phyloP scores from a whole-genome alignment of 768 basidiomycete genomes.

The Termitomyces sp. region DNA sequence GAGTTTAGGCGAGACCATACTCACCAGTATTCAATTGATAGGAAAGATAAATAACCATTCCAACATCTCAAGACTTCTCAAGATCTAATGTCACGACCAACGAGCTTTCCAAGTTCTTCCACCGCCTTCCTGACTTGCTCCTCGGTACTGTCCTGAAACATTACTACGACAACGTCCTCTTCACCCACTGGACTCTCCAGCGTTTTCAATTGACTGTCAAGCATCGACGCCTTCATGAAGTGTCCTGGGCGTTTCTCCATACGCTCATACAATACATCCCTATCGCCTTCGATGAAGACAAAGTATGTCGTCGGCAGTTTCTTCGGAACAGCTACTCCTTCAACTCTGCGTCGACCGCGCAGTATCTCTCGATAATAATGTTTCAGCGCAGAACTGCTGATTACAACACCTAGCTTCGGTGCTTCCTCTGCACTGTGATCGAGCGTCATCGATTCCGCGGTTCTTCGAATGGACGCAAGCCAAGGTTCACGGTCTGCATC shows the following conservation, averaged over 20 bases:
- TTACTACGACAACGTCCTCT: constrained; percentile 60
- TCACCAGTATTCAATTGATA: too few relatives aligned
- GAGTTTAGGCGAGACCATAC: not conserved
- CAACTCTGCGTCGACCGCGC: constrained; percentile 39
- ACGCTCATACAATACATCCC: constrained; percentile 51
- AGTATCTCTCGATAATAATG: constrained; percentile 76
- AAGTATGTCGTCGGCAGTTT: constrained; percentile 58
- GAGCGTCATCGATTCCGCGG: constrained; percentile 41
- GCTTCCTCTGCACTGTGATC: constrained; percentile 1
- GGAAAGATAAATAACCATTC: not conserved
- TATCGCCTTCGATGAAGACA: constrained; percentile 67
- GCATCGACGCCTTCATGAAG: constrained; percentile 81
- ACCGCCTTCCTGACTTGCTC: constrained; percentile 47
- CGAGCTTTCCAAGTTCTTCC: constrained; percentile 28
- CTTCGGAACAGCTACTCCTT: not conserved
- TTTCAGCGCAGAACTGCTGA: constrained; percentile 86
- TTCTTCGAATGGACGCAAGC: constrained; percentile 66
- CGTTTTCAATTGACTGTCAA: constrained; percentile 70
- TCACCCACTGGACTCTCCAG: constrained; percentile 69
- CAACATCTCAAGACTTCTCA: not conserved
- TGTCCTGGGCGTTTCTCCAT: constrained; percentile 64
- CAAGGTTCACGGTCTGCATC: constrained; percentile 86
- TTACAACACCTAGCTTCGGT: constrained; percentile 51
- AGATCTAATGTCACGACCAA: constrained; percentile 2
- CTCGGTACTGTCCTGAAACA: constrained; percentile 44